Evolutionary conservation across 1,139 yeast species (phyloP), one percentile per base, ranked within the genome.

Genomic region (Saccharomyces uvarum): DNA sequence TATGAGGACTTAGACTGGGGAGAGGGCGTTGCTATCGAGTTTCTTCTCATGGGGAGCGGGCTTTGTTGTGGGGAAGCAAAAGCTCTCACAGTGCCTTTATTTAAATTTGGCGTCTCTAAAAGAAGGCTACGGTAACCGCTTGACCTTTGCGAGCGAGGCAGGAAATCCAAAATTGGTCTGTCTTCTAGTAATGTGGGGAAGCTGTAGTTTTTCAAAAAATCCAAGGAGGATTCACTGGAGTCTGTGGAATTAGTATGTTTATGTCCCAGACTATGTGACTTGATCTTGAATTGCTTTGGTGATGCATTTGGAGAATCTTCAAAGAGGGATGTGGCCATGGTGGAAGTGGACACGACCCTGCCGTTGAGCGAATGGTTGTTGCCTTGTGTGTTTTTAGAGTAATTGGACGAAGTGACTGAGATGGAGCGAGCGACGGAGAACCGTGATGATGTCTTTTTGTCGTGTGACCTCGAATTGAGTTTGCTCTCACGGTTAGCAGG

Each of bases 301-400:
- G 57, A 57, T 31, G 57, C 54, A 11, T 54, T 57, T 28, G 61
- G 56, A 1, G 64, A 52, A 41, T 64, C 62, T 16, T 64, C 63
- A 21, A 63, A 52, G n/a, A 66, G 55, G 2, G 69, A 65, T 6
- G 70, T 67, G 4, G 70, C 70, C 62, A 66, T 64, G 1, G 70
- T 66, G 2, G 70, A 64, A 19, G 63, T 59, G 11, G 70, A 67
- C 44, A 61, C 58, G 13, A 64, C 59, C 51, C 70, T 62, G 8
- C 59, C 61, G 41, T 58, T 58, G 31, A 59, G 59, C 33, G 53
- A 54, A 26, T 38, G 24, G 28, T 27, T 47, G 47, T 47, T 47
- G 16, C 44, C 44, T 11, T 38, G 44, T 16, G 59, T 52, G 49
- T 51, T 54, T 21, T 59, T 56, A 3, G 67, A 60, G 51, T 62